Evolutionary conservation across 345 rosid genomes (phyloP), one percentile per base, ranked within the genome.

Genomic region (Physaria fendleri): DNA sequence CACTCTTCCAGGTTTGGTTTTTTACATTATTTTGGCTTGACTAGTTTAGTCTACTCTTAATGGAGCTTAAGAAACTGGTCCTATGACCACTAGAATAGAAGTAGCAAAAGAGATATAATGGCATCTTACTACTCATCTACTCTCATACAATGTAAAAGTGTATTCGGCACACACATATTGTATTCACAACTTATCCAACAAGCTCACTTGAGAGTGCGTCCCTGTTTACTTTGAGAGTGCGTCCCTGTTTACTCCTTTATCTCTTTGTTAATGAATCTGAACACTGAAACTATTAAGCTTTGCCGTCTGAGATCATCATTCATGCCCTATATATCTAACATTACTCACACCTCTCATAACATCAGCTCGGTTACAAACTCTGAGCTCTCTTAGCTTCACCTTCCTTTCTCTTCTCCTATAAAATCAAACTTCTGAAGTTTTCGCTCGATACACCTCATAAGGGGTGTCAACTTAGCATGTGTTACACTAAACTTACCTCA

Each of bases 311-410:
- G 14, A 61, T 34, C 44, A n/a, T n/a, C n/a, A 34, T 27, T 20
- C 62, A 55, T 54, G 29, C 34, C 25, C 64, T 66, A 56, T 37
- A 35, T 65, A 56, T 34, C 29, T 35, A 47, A 66, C 49, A 56
- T 22, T 56, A 15, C 49, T 47, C 48, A 38, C 41, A 22, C 32
- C 41, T 66, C 64, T 47, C 56, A 48, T 28, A 22, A 21, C 15
- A 45, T 56, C 16, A 32, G 16, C 40, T 29, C 50, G 9, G 14
- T 17, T 68, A 68, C 43, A 61, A 45, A 17, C 56, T 69, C 42
- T 62, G 74, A 46, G 58, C 68, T 69, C 58, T 62, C 58, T 46
- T 54, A 21, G 51, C 56, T 39, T 62, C 56, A 38, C 8, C 57
- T 33, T 46, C 74, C 34, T 46, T 69, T 18, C 34, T 49, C 24